These are phyloP conservation scores for Fraxinus sp. DNA, from an alignment of 305 asterid species.

Conservation along the genomic window DNA sequence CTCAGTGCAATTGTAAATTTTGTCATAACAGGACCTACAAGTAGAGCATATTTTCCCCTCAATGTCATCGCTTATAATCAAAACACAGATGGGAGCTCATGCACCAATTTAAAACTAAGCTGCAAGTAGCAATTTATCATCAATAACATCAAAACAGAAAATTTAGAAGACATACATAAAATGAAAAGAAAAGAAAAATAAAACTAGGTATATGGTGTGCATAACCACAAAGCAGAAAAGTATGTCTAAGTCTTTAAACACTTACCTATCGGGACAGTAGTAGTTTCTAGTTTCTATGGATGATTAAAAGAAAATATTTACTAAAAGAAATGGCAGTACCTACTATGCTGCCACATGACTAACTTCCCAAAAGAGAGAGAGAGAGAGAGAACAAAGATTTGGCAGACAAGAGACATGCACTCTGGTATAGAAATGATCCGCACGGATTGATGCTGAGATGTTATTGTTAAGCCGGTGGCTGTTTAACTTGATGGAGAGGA, in stretches of 20 bases:
- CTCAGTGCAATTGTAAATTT: conserved; percentile 97
- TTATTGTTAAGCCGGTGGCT: not conserved
- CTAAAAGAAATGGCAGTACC: not conserved
- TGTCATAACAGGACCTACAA: conserved; percentile 97
- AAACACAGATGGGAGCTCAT: conserved; percentile 20
- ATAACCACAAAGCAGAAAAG: conserved; percentile 8
- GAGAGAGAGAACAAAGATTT: not conserved
- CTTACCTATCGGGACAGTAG: not conserved
- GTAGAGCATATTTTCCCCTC: conserved; percentile 20
- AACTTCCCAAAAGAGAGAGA: not conserved
- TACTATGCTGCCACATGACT: not conserved
- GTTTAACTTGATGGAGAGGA: not conserved
- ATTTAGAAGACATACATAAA: not conserved
- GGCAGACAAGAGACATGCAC: not conserved
- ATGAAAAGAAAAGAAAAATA: not conserved
- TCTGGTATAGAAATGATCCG: not conserved
- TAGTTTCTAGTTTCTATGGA: not conserved
- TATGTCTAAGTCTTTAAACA: not conserved
- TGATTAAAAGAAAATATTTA: not conserved
- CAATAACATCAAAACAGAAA: conserved; percentile 1
- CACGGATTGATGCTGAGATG: not conserved
- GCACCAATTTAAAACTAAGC: conserved; percentile 16
- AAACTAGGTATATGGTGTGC: conserved; percentile 1
- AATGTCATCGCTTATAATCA: conserved; percentile 17
- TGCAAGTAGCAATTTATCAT: conserved; percentile 2